Conservation (phyloP, 148 eudicot genomes). For the Hydrangea macrophylla region DNA sequence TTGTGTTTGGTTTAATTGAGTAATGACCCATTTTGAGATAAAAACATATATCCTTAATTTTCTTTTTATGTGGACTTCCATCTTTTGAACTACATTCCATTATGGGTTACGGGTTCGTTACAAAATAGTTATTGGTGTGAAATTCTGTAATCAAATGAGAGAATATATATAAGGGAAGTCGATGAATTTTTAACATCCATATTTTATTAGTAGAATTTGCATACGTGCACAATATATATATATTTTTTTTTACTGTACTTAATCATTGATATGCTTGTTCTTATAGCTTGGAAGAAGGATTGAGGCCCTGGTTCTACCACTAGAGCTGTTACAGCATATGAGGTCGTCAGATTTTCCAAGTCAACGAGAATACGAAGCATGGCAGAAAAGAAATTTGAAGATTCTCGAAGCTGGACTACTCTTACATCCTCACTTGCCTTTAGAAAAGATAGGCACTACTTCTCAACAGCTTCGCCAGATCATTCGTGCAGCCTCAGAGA, state of each 20-base stretch:
- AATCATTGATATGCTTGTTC: background rate
- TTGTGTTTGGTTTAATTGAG: background rate
- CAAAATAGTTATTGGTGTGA: background rate
- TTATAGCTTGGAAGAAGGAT: constrained; percentile 87
- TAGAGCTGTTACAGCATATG: constrained; percentile 81
- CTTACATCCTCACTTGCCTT: constrained; percentile 65
- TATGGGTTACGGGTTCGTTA: background rate
- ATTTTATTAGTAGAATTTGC: background rate
- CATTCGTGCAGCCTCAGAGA: constrained; percentile 46
- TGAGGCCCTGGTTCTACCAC: constrained; percentile 75
- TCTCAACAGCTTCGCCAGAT: constrained; percentile 63
- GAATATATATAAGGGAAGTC: background rate
- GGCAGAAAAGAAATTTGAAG: constrained; percentile 79
- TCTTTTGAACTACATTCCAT: background rate
- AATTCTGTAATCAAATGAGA: background rate
- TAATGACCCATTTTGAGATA: background rate
- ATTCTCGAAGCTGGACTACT: constrained; percentile 86
- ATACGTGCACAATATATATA: too few relatives aligned
- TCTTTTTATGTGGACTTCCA: background rate
- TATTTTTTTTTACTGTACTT: constrained; percentile 7
- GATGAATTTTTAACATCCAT: background rate
- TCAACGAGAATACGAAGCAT: constrained; percentile 62
- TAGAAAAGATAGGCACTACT: constrained; percentile 47
- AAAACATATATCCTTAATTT: background rate
- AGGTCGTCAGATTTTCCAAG: constrained; percentile 72